Evolutionary conservation across 2,329 filamentous ascomycete genomes (phyloP), one percentile per base, ranked within the genome.

Genomic region (Aspergillus fumigatus): DNA sequence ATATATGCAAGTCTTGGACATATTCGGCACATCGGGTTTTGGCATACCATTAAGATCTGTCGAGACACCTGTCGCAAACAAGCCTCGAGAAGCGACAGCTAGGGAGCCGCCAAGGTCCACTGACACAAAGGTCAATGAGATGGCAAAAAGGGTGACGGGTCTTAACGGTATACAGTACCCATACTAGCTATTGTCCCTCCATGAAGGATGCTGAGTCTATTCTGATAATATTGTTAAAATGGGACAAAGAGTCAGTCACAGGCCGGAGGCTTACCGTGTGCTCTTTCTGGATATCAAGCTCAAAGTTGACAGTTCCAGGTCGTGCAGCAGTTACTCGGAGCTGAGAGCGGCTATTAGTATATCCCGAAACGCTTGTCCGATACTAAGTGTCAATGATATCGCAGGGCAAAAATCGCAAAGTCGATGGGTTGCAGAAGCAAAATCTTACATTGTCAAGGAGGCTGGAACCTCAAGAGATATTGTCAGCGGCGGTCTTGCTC

Each of bases 41-140:
- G 10, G 5, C 64, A 51, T 69, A 82, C 80, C 82, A 61, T 82
- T 87, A 9, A 88, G 69, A 70, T 88, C 85, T 3, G 85, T 88
- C 1, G 84, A 86, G 2, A 88, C 85, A 7, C 85, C 85, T 0
- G 85, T 88, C 21, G 84, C 80, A 66, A 83, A 88, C 1, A 88
- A 76, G 0, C 86, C 85, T 35, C 81, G 76, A 0, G 85, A 88
- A 6, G 85, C 86, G 43, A 88, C 83, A 8, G 85, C 85, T 9
- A 88, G 74, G 17, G 84, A 87, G 23, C 86, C 86, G 4, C 86
- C 85, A 1, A 88, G 80, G 62, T 88, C 85, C 49, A 87, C 84
- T 82, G 8, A 21, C 6, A 8, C 40, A 25, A 9, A 17, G 7
- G 43, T 60, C 47, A 48, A 27, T 41, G 8, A 17, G 19, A 23